phyloP scores from a whole-genome alignment of 495 filamentous ascomycete species.

The Penicillium angulare region DNA sequence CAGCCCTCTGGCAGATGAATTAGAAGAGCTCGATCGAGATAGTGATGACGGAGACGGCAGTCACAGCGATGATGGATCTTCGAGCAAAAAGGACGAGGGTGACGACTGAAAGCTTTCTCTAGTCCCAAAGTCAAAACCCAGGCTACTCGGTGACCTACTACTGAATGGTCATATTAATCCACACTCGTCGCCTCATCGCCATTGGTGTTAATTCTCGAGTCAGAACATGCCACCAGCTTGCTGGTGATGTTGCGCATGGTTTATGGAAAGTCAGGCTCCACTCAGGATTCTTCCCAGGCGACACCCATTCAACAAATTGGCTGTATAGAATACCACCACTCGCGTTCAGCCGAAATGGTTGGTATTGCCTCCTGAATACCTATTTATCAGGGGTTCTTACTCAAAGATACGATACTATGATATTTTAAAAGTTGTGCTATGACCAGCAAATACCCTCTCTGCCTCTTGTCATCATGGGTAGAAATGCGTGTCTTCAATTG shows the following conservation, averaged over 20 bases:
- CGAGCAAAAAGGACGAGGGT: conserved; percentile 10
- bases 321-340: too few relatives aligned
- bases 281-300: neutral
- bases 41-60: conserved; percentile 44
- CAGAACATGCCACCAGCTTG: neutral
- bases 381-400: too few relatives aligned
- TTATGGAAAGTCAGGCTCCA: neutral
- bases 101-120: neutral
- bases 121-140: too few relatives aligned
- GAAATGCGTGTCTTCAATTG: too few relatives aligned
- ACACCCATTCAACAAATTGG: neutral
- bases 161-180: too few relatives aligned
- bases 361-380: too few relatives aligned
- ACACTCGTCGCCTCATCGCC: neutral
- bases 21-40: conserved; percentile 77
- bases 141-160: too few relatives aligned
- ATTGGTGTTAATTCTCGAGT: neutral
- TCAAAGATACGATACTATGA: too few relatives aligned
- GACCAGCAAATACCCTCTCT: too few relatives aligned
- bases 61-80: conserved; percentile 17
- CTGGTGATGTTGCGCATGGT: neutral
- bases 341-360: too few relatives aligned
- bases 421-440: too few relatives aligned
- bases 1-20: conserved; percentile 76
- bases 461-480: too few relatives aligned